phyloP scores from a whole-genome alignment of 164 flowering plant species.

The Litsea cubeba region DNA sequence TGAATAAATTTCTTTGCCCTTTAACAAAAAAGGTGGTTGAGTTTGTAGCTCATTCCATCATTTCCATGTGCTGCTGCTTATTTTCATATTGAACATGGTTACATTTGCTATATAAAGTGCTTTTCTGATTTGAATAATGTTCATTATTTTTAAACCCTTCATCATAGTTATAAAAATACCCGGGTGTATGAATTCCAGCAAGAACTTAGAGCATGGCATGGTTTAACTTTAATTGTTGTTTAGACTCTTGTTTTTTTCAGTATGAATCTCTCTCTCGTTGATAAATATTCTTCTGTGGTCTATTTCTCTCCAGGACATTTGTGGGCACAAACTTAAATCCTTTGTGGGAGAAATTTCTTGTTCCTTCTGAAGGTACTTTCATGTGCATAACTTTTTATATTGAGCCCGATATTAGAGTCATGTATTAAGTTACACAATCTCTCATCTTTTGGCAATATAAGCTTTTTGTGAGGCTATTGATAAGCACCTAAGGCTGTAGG shows the following conservation, averaged over 20 bases:
- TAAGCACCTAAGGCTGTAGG: not conserved
- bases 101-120: no score
- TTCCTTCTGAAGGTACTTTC: constrained; percentile 72
- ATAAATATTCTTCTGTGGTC: not conserved
- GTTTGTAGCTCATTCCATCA: no score
- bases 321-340: constrained; percentile 90
- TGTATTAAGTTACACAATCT: not conserved
- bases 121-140: no score
- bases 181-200: no score
- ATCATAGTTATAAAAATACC: no score
- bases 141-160: no score
- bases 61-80: no score
- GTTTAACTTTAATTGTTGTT: not conserved
- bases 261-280: not conserved
- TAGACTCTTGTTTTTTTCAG: not conserved
- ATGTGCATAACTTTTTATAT: not conserved
- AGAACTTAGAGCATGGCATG: no score
- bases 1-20: no score
- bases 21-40: no score
- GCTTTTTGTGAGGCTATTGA: not conserved
- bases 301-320: constrained; percentile 64
- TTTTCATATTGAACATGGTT: no score
- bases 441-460: not conserved
- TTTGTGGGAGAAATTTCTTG: constrained; percentile 73
- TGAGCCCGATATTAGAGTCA: not conserved